phyloP scores from a whole-genome alignment of 345 rosid genomes.

The Populus tremula region DNA sequence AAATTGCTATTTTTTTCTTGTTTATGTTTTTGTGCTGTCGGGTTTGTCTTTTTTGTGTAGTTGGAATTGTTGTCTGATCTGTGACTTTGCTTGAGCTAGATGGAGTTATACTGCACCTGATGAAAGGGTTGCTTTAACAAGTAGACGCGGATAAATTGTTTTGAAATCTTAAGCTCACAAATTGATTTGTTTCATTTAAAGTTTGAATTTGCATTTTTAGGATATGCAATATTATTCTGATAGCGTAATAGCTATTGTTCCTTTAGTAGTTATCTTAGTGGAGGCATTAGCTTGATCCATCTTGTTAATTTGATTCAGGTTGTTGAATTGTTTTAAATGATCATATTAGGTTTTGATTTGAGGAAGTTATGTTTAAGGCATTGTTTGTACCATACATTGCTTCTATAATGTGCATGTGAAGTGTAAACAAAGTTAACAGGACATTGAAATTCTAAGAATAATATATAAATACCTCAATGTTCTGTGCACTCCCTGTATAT shows the following conservation, averaged over 20 bases:
- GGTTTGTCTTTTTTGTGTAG: not conserved
- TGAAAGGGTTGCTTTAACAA: not conserved
- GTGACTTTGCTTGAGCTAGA: constrained; percentile 6
- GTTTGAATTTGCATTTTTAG: not conserved
- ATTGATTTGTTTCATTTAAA: not conserved
- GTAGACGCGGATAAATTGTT: not conserved
- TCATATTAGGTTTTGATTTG: not conserved
- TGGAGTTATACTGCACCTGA: not conserved
- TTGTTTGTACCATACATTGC: not conserved
- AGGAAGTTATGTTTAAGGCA: not conserved
- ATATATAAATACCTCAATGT: not conserved
- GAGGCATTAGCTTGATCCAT: not conserved
- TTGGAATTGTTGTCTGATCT: not conserved
- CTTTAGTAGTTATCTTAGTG: not conserved
- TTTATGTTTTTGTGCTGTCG: not conserved
- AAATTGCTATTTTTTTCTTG: not conserved
- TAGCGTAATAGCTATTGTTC: not conserved
- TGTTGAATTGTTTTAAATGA: not conserved
- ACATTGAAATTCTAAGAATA: not conserved
- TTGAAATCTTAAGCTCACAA: not conserved
- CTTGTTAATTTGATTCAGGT: not conserved
- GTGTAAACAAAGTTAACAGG: not conserved
- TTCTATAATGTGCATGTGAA: not conserved
- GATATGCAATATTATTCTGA: not conserved
- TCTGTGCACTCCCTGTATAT: not conserved